phyloP scores from a whole-genome alignment of 495 filamentous ascomycete genomes.

The Aspergillus nidulans region DNA sequence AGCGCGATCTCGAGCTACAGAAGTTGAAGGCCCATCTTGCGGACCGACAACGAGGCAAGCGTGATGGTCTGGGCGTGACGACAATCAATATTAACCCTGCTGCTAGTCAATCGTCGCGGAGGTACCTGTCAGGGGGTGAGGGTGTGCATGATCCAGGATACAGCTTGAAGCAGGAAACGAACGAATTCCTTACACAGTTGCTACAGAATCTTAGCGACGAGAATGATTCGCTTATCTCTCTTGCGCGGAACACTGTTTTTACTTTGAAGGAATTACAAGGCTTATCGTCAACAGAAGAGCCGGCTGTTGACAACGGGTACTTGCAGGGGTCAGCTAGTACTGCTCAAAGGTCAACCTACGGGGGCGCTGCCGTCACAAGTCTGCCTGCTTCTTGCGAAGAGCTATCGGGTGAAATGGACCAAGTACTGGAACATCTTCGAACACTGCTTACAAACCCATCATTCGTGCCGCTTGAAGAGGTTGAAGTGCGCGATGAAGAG shows the following conservation, averaged over 20 bases:
- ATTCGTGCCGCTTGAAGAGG: slow-evolving; percentile 94
- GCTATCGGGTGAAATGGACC: slow-evolving; percentile 66
- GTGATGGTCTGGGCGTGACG: slow-evolving; percentile 46
- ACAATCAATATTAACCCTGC: slow-evolving; percentile 47
- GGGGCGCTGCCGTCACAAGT: slow-evolving; percentile 28
- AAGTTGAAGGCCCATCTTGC: slow-evolving; percentile 77
- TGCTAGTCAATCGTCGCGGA: slow-evolving; percentile 32
- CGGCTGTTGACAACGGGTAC: slow-evolving; percentile 40
- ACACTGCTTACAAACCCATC: slow-evolving; percentile 87
- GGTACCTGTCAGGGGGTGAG: slow-evolving; percentile 30
- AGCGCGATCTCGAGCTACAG: slow-evolving; percentile 84
- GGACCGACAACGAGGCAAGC: slow-evolving; percentile 48
- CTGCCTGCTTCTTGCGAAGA: slow-evolving; percentile 62
- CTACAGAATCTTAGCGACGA: slow-evolving; percentile 88
- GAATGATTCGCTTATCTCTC: slow-evolving; percentile 75
- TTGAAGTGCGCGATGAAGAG: slow-evolving; percentile 84
- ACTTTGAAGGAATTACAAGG: slow-evolving; percentile 78
- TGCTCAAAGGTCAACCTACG: slow-evolving; percentile 24
- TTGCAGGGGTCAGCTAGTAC: slow-evolving; percentile 35
- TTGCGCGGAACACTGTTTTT: slow-evolving; percentile 66
- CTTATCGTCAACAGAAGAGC: slow-evolving; percentile 49
- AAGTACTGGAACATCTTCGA: slow-evolving; percentile 71
- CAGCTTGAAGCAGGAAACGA: slow-evolving; percentile 79
- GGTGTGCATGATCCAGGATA: slow-evolving; percentile 59
- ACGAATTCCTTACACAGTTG: slow-evolving; percentile 84